Base-by-base conservation (phyloP, 768 basidiomycete species). In the Ramaria sp. region DNA sequence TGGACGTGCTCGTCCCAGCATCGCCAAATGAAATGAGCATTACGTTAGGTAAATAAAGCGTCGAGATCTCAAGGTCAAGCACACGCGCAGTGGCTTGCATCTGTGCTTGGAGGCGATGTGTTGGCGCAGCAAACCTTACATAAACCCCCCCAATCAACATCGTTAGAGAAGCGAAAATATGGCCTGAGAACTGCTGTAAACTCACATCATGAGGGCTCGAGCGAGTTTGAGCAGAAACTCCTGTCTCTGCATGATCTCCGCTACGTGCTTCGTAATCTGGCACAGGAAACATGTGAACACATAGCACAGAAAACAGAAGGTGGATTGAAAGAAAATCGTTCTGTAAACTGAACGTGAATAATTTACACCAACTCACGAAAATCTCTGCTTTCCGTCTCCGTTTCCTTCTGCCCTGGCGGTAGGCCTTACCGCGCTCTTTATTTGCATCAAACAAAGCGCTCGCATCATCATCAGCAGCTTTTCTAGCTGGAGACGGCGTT, bases 1-100 rank as follows among this genome's bases (percentile, higher is more conserved):
- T 85, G 62, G 82, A 85, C 4, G 89, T 92, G 53, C 88, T 84
- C 1, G 90, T 91, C 2, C 81, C 72, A 22, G 72, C 73, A 68
- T 94, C 91, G 62, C 88, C 86, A 64, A 94, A 93, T 46, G 85
- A 83, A 65, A 92, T 78, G 34, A 93, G 76, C 71, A 89, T 82
- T 54, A 86, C 77, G 59, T 69, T 69, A 2, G 72, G 73, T 15
- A 75, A 64, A 59, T 73, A 72, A 51, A 75, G 68, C 54, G 57
- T 59, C n/a, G 59, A 57, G 0, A 62, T 49, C 63, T 75, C 72
- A 61, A 77, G 66, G 48, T 75, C 74, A 52, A 77, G 70, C 1
- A 77, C 73, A n/a, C 69, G 68, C 0, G 73, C 75, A 10, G 75
- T 75, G 4, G 73, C 72, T 62, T 75, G 73, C 45, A 77, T 69